Evolutionary conservation across 148 eudicot species (phyloP).

Genomic region (Heliosperma pusillum): DNA sequence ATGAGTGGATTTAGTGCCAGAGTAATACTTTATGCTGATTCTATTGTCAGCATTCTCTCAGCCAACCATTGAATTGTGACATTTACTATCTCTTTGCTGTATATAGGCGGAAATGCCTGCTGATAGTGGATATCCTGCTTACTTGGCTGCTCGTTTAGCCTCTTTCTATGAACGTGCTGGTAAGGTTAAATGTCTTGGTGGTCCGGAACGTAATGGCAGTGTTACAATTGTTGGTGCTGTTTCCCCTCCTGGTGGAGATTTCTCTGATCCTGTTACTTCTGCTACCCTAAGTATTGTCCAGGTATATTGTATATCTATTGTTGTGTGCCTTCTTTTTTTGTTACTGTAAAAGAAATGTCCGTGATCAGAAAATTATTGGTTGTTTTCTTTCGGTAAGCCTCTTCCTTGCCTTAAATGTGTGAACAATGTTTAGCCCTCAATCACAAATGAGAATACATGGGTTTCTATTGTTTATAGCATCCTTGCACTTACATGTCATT

Average conservation of each 20-base stretch:
- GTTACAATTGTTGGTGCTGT: constrained; percentile 99
- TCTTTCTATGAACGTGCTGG: constrained; percentile 99
- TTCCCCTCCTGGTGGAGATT: constrained; percentile 99
- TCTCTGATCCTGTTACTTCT: constrained; percentile 99
- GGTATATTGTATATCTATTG: constrained; percentile 36
- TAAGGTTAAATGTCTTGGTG: constrained; percentile 97
- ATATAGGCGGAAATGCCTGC: constrained; percentile 99
- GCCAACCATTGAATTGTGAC: constrained; percentile 1
- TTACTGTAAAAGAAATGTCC: neutral
- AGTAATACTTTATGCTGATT: neutral
- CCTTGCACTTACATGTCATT: neutral
- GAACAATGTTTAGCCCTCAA: neutral
- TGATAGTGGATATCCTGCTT: constrained; percentile 99
- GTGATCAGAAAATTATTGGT: neutral
- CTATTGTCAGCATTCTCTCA: neutral
- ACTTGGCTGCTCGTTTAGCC: constrained; percentile 98
- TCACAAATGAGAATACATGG: neutral
- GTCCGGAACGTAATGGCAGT: constrained; percentile 96
- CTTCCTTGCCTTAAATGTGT: neutral
- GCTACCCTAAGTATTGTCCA: constrained; percentile 98
- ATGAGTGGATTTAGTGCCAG: neutral
- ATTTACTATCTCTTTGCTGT: constrained; percentile 4
- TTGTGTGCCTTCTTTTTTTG: neutral
- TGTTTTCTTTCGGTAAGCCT: neutral
- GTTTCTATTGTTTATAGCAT: neutral